Conservation (phyloP, 2,329 filamentous ascomycete species). For the Exophiala spinifera region DNA sequence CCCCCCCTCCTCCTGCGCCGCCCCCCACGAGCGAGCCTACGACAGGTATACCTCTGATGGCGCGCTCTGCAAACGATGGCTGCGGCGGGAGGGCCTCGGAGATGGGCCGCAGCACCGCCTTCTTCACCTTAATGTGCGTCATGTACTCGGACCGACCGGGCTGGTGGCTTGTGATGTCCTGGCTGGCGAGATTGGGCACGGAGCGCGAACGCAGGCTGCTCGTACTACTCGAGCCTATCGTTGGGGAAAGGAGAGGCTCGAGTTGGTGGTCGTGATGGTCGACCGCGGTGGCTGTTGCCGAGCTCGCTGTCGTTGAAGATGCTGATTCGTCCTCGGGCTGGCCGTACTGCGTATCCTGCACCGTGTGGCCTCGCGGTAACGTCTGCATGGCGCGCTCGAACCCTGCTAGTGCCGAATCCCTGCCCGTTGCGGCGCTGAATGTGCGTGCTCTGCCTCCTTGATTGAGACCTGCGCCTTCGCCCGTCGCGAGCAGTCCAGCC, state of each 20-base stretch:
- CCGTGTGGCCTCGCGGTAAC: constrained; percentile 40
- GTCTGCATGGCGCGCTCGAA: constrained; percentile 35
- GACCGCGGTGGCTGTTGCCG: constrained; percentile 38
- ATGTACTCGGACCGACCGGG: constrained; percentile 41
- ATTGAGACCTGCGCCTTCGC: not conserved
- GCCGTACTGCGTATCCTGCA: constrained; percentile 35
- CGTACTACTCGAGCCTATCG: not conserved
- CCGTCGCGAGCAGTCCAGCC: constrained; percentile 8
- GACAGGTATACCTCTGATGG: constrained; percentile 65
- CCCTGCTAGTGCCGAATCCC: constrained; percentile 29
- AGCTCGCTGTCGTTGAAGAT: constrained; percentile 41
- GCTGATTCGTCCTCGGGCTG: constrained; percentile 28
- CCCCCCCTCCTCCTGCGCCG: constrained; percentile 3
- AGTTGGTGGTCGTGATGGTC: too few relatives aligned
- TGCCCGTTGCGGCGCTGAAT: constrained; percentile 32
- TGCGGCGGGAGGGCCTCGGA: constrained; percentile 69
- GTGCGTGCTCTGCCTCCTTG: constrained; percentile 28
- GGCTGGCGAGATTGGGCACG: constrained; percentile 21
- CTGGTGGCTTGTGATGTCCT: constrained; percentile 3
- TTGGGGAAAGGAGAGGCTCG: constrained; percentile 1
- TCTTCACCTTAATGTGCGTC: constrained; percentile 64
- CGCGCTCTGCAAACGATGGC: constrained; percentile 61
- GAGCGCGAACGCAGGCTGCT: constrained; percentile 27
- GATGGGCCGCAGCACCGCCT: constrained; percentile 63
- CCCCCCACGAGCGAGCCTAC: constrained; percentile 66